phyloP scores from a whole-genome alignment of 1,284 basidiomycete genomes.

The Irpex sp. region DNA sequence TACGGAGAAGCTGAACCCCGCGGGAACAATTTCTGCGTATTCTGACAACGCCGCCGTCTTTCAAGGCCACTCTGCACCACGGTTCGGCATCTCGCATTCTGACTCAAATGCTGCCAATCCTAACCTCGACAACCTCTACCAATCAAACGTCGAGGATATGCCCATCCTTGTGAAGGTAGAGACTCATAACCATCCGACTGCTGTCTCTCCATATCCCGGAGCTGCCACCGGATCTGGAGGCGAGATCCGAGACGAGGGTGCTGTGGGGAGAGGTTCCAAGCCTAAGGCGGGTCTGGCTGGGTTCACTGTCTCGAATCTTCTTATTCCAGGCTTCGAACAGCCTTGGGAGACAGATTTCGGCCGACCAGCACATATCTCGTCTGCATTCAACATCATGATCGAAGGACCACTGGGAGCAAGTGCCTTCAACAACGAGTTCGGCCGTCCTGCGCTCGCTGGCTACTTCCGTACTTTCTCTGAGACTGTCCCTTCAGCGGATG shows the following conservation, averaged over 20 bases:
- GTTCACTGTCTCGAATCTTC: constrained; percentile 94
- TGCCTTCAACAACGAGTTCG: constrained; percentile 99
- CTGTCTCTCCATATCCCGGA: constrained; percentile 96
- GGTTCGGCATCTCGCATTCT: constrained; percentile 68
- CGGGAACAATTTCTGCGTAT: constrained; percentile 92
- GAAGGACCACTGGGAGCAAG: constrained; percentile 94
- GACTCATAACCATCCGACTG: constrained; percentile 99
- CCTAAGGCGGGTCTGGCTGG: constrained; percentile 95
- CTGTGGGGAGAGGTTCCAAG: constrained; percentile 91
- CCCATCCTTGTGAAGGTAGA: constrained; percentile 97
- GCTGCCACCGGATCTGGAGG: constrained; percentile 98
- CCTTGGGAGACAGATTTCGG: constrained; percentile 95
- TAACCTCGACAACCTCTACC: constrained; percentile 45
- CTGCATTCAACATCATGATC: constrained; percentile 94
- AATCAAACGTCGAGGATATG: constrained; percentile 65
- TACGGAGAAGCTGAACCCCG: constrained; percentile 79
- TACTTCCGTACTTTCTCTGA: constrained; percentile 91
- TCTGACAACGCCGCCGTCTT: constrained; percentile 98
- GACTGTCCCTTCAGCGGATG: constrained; percentile 47
- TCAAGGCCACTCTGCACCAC: constrained; percentile 72
- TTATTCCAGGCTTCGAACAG: constrained; percentile 83
- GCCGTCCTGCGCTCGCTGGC: constrained; percentile 81
- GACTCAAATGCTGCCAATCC: constrained; percentile 32
- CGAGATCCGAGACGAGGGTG: constrained; percentile 97
- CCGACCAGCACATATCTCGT: constrained; percentile 88